These are phyloP conservation scores for Solanum verrucosum DNA, from an alignment of 257 asterid species.

Conservation along the genomic window DNA sequence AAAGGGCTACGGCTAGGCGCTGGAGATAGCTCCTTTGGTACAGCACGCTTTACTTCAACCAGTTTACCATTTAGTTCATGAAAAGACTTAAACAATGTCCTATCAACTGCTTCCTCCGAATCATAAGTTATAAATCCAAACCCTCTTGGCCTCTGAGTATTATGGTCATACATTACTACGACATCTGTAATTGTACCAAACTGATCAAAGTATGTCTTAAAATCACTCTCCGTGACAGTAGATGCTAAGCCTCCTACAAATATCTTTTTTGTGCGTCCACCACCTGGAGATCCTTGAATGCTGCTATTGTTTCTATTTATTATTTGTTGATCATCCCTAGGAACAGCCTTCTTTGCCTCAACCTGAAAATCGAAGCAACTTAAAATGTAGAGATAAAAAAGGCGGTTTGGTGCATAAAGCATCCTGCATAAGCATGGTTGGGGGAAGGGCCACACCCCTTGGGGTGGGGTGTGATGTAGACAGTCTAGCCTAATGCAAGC, in stretches of 20 bases:
- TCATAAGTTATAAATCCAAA: slow-evolving; percentile 77
- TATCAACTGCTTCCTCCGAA: slow-evolving; percentile 73
- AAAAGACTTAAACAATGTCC: slow-evolving; percentile 58
- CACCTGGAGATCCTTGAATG: slow-evolving; percentile 67
- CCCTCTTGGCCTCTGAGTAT: slow-evolving; percentile 77
- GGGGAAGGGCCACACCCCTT: not conserved
- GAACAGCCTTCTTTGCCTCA: slow-evolving; percentile 87
- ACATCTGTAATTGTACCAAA: slow-evolving; percentile 67
- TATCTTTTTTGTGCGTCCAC: slow-evolving; percentile 76
- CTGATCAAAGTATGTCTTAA: slow-evolving; percentile 62
- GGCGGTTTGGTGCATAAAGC: not conserved
- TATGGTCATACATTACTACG: slow-evolving; percentile 82
- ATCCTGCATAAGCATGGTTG: not conserved
- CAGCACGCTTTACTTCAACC: slow-evolving; percentile 86
- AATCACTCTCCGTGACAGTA: slow-evolving; percentile 63
- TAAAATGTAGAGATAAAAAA: not conserved
- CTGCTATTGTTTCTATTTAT: slow-evolving; percentile 47
- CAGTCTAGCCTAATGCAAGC: not conserved
- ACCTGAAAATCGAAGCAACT: slow-evolving; percentile 37
- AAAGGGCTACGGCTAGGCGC: slow-evolving; percentile 56
- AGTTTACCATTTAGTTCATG: slow-evolving; percentile 73
- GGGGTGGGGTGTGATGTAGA: not conserved
- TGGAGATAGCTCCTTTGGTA: slow-evolving; percentile 72
- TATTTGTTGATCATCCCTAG: slow-evolving; percentile 65
- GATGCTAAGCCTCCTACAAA: slow-evolving; percentile 91